Evolutionary conservation across 345 rosid species (phyloP), one percentile per base, ranked within the genome.

Genomic region (Brassica rapa): DNA sequence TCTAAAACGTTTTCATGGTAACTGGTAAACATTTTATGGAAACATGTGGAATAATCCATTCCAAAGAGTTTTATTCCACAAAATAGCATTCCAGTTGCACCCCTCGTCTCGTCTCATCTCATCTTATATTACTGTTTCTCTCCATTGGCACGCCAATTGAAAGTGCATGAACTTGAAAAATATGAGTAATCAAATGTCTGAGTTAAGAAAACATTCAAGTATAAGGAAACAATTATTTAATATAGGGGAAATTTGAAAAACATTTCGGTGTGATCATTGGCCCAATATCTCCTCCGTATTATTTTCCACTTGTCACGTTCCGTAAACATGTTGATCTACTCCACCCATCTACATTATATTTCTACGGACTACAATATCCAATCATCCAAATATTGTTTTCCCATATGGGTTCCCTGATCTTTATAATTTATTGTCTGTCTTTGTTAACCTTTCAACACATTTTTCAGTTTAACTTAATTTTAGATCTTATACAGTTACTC

Each of bases 101-200:
- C n/a, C n/a, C n/a, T n/a, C 60, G 10, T 35, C 41, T 35, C 41
- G 8, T 35, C 41, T 8, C 41, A n/a, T 70, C 8, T 62, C 41
- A n/a, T 70, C 8, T 62, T 53, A 16, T 25, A 27, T 57, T 66
- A 16, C 5, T 56, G 12, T 8, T 53, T 14, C 9, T 29, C 10
- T 24, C 55, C 51, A 72, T 71, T 19, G 32, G 41, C 62, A 72
- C 72, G 62, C 51, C 21, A 78, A 23, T 2, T n/a, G 19, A 67
- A 41, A 66, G 69, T 78, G 77, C 82, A 78, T 78, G 82, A 66
- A 78, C 82, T 66, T 73, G 73, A 51, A 57, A 57, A 59, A 61
- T 61, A 67, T 59, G 66, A 78, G 6, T 65, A 71, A 15, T 77
- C 62, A 66, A 72, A 72, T 72, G 73, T 32, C 61, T 72, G 53